phyloP scores from a whole-genome alignment of 2,329 filamentous ascomycete genomes.

The Phialemoniopsis sp. region DNA sequence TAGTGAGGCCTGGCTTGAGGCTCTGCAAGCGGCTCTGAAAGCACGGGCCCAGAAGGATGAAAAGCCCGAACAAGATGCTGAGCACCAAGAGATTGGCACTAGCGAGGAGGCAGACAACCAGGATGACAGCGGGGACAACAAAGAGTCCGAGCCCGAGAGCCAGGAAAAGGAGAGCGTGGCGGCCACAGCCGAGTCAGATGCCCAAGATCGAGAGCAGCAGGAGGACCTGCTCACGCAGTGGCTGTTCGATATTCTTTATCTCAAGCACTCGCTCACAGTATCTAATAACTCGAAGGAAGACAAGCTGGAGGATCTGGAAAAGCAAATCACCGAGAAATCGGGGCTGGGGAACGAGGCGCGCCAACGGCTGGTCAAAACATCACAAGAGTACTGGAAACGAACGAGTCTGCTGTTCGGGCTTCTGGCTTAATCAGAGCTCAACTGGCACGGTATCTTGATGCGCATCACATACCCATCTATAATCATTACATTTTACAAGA shows the following conservation, averaged over 20 bases:
- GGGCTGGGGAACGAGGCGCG: slow-evolving; percentile 44
- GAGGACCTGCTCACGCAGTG: slow-evolving; percentile 54
- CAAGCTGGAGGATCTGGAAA: slow-evolving; percentile 38
- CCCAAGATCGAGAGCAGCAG: slow-evolving; percentile 16
- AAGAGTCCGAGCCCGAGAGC: slow-evolving; percentile 10
- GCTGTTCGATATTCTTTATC: slow-evolving; percentile 54
- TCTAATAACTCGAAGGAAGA: slow-evolving; percentile 15
- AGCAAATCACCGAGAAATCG: slow-evolving; percentile 36
- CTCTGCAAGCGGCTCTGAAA: slow-evolving; percentile 26
- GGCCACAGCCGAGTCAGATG: slow-evolving; percentile 4
- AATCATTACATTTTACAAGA: too few species aligned
- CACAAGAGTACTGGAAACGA: slow-evolving; percentile 77
- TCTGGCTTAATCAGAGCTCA: slow-evolving; percentile 46
- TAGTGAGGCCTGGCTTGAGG: slow-evolving; percentile 38
- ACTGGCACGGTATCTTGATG: too few species aligned
- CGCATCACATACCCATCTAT: too few species aligned
- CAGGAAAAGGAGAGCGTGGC: slow-evolving; percentile 9
- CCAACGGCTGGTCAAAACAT: slow-evolving; percentile 55
- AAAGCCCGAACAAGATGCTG: slow-evolving; percentile 7
- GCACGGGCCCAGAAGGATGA: slow-evolving; percentile 9
- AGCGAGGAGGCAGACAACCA: slow-evolving; percentile 8
- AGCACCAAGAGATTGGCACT: slow-evolving; percentile 11
- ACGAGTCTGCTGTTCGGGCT: slow-evolving; percentile 80
- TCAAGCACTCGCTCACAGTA: slow-evolving; percentile 40
- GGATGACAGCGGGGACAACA: slow-evolving; percentile 7